phyloP scores from a whole-genome alignment of 805 yeast species.

The Candida golubevii region DNA sequence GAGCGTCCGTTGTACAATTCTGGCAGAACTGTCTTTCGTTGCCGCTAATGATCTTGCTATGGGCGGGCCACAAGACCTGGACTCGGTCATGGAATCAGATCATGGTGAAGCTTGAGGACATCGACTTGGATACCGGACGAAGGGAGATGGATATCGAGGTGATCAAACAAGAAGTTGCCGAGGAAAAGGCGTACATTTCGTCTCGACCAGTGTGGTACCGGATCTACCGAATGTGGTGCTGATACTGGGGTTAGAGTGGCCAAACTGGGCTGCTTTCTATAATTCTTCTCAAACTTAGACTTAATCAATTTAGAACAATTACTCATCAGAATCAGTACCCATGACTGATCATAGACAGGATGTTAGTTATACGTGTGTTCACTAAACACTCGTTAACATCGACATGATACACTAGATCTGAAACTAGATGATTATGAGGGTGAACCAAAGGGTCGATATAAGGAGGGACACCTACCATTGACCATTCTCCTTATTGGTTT shows the following conservation, averaged over 20 bases:
- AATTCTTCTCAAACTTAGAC: too few relatives aligned
- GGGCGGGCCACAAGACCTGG: slow-evolving; percentile 39
- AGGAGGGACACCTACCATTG: too few relatives aligned
- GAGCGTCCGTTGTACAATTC: slow-evolving; percentile 30
- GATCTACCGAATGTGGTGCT: slow-evolving; percentile 30
- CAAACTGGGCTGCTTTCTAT: too few relatives aligned
- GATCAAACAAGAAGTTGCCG: slow-evolving; percentile 35
- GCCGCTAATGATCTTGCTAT: slow-evolving; percentile 41
- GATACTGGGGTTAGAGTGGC: background rate
- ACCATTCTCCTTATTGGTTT: too few relatives aligned
- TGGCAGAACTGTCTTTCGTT: slow-evolving; percentile 47
- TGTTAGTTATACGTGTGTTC: too few relatives aligned
- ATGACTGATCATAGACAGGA: too few relatives aligned
- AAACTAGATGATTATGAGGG: too few relatives aligned
- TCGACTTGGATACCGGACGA: slow-evolving; percentile 63
- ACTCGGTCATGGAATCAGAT: slow-evolving; percentile 26
- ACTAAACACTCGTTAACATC: too few relatives aligned
- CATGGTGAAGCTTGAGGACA: slow-evolving; percentile 41
- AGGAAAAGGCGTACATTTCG: slow-evolving; percentile 26
- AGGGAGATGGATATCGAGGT: slow-evolving; percentile 32
- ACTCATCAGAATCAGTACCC: too few relatives aligned
- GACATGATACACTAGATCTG: too few relatives aligned
- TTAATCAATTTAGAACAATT: too few relatives aligned
- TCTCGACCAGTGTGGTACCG: slow-evolving; percentile 24
- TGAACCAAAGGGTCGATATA: too few relatives aligned